Base-by-base conservation (phyloP, 2,329 filamentous ascomycete species). In the Penicillium sumatraense region DNA sequence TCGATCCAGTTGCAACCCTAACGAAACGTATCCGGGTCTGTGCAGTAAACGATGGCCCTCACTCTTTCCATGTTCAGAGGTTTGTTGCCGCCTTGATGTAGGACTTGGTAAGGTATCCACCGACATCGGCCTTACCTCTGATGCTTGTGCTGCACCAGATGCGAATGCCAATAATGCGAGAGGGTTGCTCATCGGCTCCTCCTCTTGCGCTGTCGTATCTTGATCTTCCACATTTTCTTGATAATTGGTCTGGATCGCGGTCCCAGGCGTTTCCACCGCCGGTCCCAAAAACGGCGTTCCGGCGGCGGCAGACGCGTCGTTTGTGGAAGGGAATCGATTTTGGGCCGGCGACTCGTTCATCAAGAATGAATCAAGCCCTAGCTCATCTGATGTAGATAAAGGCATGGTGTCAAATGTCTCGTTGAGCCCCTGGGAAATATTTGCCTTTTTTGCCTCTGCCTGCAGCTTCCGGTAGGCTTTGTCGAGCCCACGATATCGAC, bases 171-270 rank as follows among this genome's bases (percentile, higher is more conserved):
- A 48, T 21, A 69, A 41, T 2, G 64, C 67, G 9, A 70, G 54
- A 3, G 66, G 68, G 52, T 70, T 70, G 40, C 65, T 69, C 36
- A 67, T 56, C 2, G 63, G 63, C 42, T 70, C n/a, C n/a, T n/a
- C n/a, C n/a, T n/a, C 62, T 11, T 42, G 38, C 8, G 20, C 3
- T 7, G 21, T 20, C 2, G 4, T 24, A 42, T 24, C 9, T 3
- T 42, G 21, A 9, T 24, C 20, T 20, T 24, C 38, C 21, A 24
- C 13, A 14, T 24, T 13, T n/a, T 13, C 38, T 8, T 24, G 20
- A 8, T 42, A 2, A 11, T 42, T 21, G 16, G 6, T 9, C 6
- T 24, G 20, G 4, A 24, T 42, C 13, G 16, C 11, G 2, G 38
- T 24, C 5, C 11, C 9, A n/a, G 38, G 20, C 10, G 11, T 42